Evolutionary conservation across 83 land plant genomes (phyloP), one percentile per base, ranked within the genome.

Genomic region (Thuja plicata): DNA sequence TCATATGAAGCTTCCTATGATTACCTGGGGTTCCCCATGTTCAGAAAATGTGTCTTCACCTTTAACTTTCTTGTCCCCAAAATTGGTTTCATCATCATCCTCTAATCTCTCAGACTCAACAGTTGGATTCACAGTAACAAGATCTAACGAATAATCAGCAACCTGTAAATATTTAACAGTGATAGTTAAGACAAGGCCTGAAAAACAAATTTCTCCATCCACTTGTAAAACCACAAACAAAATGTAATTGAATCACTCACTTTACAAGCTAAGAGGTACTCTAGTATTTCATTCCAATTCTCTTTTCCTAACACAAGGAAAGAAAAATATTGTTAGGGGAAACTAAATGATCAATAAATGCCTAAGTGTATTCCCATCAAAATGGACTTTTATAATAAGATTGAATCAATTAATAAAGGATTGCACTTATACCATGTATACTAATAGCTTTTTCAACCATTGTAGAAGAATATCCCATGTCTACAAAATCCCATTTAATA

Each of bases 391-490:
- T 7, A 81, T 81, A 37, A 43, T 81, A 45, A 81, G 48, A 24
- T 81, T 43, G n/a, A 40, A 81, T 41, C 11, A 81, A 81, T 11
- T 4, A 9, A 27, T 81, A 30, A 9, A 81, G 52, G 15, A 81
- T 45, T 81, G 13, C 9, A 81, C 32, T 45, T 21, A 45, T 81
- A 81, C 84, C 84, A 43, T 81, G 52, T 81, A 81, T 81, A 24
- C 84, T 81, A 41, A 45, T 21, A 81, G 84, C 84, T 27, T 81
- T 81, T 81, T 81, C 84, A 81, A 81, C 84, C 48, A 81, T 41
- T 0, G 50, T 0, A 11, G 84, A 21, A 81, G 84, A 40, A 81
- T 81, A 81, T 81, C 84, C 84, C 84, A 81, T 81, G n/a, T 81
- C 84, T 45, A 81, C 84, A 81, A 81, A 81, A 8, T 45, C 30